Evolutionary conservation across 768 basidiomycete species (phyloP).

Genomic region (Leccinellum luteum): DNA sequence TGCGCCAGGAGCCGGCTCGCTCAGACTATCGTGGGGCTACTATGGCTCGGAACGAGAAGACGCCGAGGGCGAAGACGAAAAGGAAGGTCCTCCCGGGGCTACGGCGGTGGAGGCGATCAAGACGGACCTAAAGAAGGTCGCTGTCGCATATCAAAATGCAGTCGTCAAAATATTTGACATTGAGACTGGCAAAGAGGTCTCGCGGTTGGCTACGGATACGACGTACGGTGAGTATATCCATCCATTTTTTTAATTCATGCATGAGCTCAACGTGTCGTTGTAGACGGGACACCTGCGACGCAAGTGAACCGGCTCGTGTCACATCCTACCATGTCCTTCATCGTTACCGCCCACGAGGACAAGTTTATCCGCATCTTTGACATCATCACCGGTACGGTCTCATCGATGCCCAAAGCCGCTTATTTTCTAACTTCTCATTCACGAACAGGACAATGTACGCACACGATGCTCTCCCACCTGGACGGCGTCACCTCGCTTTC

Average conservation of each 20-base stretch:
- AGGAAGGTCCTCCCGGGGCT: constrained; percentile 54
- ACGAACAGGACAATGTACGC: constrained; percentile 72
- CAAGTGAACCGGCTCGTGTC: constrained; percentile 87
- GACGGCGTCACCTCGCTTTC: constrained; percentile 90
- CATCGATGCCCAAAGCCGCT: not conserved
- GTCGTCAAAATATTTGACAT: constrained; percentile 89
- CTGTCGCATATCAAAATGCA: constrained; percentile 88
- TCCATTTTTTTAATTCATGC: constrained; percentile 4
- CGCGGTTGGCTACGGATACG: constrained; percentile 56
- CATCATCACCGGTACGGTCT: constrained; percentile 64
- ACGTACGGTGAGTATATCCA: constrained; percentile 46
- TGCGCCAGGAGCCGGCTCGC: constrained; percentile 54
- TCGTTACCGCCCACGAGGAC: constrained; percentile 92
- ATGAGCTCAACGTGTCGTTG: constrained; percentile 3
- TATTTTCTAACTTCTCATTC: constrained; percentile 1
- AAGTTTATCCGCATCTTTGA: constrained; percentile 91
- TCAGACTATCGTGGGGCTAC: constrained; percentile 81
- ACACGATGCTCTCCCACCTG: constrained; percentile 88
- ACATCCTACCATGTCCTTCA: constrained; percentile 85
- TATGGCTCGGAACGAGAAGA: constrained; percentile 53
- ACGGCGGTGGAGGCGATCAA: constrained; percentile 84
- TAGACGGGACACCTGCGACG: constrained; percentile 72
- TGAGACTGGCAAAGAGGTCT: constrained; percentile 79
- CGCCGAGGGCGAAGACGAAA: constrained; percentile 43
- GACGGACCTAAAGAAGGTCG: constrained; percentile 79